Percentiles rank a stretch among this genome's conserved stretches.
Conservation (phyloP, 352 stramenopile genomes). For the Phytopythium boreale region DNA sequence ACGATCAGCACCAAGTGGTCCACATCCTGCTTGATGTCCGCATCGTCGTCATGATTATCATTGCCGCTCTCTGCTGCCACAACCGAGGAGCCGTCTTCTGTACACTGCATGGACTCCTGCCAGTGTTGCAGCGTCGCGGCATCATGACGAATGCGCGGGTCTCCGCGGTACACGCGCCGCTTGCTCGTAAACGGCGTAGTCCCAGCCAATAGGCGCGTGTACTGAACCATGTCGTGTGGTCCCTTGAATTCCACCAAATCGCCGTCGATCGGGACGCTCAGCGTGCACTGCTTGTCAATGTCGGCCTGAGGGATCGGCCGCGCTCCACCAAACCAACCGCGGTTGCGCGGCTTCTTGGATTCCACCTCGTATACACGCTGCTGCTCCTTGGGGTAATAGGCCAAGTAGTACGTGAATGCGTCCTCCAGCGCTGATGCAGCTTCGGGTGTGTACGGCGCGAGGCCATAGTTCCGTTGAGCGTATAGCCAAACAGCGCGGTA, state of each 20-base stretch:
- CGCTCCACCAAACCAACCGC: slow-evolving; percentile 43
- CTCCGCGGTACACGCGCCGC: slow-evolving; percentile 69
- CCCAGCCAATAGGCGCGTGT: slow-evolving; percentile 60
- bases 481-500: slow-evolving; percentile 79
- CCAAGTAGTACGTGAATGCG: slow-evolving; percentile 76
- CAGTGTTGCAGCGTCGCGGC: slow-evolving; percentile 47
- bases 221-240: slow-evolving; percentile 76
- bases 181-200: slow-evolving; percentile 84
- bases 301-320: slow-evolving; percentile 10
- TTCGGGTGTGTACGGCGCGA: slow-evolving; percentile 68
- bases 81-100: slow-evolving; percentile 8
- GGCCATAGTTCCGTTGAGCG: slow-evolving; percentile 74
- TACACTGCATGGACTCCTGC: slow-evolving; percentile 52
- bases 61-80: slow-evolving; percentile 4
- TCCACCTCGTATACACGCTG: slow-evolving; percentile 47
- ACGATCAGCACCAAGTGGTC: slow-evolving; percentile 88
- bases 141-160: slow-evolving; percentile 68
- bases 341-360: slow-evolving; percentile 29
- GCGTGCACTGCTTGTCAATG: slow-evolving; percentile 40
- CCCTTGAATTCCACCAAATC: slow-evolving; percentile 85
- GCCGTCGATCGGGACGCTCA: slow-evolving; percentile 72
- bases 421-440: slow-evolving; percentile 48
- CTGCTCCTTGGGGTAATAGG: slow-evolving; percentile 62
- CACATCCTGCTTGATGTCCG: slow-evolving; percentile 73
- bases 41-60: slow-evolving; percentile 36